Evolutionary conservation across 2,329 filamentous ascomycete species (phyloP), one percentile per base, ranked within the genome.

Genomic region (Chaetomium sp.): DNA sequence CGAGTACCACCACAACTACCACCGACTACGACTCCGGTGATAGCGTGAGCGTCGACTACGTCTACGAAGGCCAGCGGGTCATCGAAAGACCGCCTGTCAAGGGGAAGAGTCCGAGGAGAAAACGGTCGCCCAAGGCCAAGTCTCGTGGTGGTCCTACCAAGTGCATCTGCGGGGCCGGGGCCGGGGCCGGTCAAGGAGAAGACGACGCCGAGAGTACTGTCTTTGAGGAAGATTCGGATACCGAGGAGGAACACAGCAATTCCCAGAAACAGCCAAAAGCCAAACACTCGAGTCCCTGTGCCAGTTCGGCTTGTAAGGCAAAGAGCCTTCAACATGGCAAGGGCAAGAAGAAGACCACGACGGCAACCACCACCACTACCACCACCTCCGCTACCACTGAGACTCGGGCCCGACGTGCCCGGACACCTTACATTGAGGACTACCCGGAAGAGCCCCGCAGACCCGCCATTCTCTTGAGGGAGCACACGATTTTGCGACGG

Each of bases 1-100:
- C 49, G 14, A 52, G 44, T 43, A 55, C 52, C 49, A 57, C 54
- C 33, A 60, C 59, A 44, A 55, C 59, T 49, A 65, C 62, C 19
- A 65, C 62, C 33, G 62, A 65, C 47, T 65, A 59, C 52, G 63
- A 65, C 38, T 65, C 63, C 44, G 63, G 59, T 55, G 61, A 62
- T 19, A 64, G 61, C 34, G 62, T 59, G 42, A 52, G 55, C 1
- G 55, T 59, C 35, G 54, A 56, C 48, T 64, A 61, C 36, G 59
- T 59, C 42, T 64, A 63, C 52, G 54, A 61, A 42, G 52, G 55
- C 12, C 43, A 54, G 19, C 50, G 35, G 46, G n/a, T 3, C 35
- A 19, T 36, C 7, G 57, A 55, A 12, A 55, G 49, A 38, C 34
- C 27, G 11, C 14, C 36, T n/a, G 35, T 11, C 27, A 57, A 59